phyloP scores from a whole-genome alignment of 305 asterid species.

The Caryopteris hybrid region DNA sequence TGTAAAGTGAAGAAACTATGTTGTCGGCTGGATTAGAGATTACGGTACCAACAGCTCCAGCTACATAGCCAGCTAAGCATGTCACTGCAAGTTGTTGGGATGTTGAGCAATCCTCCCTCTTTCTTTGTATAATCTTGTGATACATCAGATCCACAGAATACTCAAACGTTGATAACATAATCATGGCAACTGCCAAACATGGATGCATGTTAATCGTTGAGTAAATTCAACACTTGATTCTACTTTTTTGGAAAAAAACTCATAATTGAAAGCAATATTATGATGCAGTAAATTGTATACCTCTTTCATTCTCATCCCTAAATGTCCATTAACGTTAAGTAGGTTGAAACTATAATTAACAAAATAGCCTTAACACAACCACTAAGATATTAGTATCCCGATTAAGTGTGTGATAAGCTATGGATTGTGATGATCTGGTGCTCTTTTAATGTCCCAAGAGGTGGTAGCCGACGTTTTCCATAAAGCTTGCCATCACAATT shows the following conservation, averaged over 20 bases:
- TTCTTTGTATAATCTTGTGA: conserved; percentile 38
- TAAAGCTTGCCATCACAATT: too few species aligned
- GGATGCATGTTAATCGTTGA: background rate
- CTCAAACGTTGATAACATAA: conserved; percentile 80
- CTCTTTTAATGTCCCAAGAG: background rate
- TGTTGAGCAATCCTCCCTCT: conserved; percentile 66
- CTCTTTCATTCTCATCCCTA: background rate
- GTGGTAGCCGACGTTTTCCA: background rate
- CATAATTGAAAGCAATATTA: too few species aligned
- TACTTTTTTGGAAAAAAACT: too few species aligned
- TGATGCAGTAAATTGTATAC: too few species aligned
- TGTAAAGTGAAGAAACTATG: conserved; percentile 63
- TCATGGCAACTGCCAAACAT: conserved; percentile 58
- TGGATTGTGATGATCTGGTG: background rate
- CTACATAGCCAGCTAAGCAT: conserved; percentile 67
- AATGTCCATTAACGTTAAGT: background rate
- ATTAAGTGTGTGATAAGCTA: background rate
- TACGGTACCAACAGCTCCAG: conserved; percentile 66
- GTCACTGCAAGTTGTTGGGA: conserved; percentile 62
- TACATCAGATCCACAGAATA: conserved; percentile 66
- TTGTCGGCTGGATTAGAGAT: conserved; percentile 81
- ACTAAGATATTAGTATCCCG: background rate
- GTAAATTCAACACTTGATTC: background rate
- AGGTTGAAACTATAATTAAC: background rate
- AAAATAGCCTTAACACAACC: background rate